Evolutionary conservation across 2,329 filamentous ascomycete species (phyloP).

Genomic region (Ceratocystis colombiana): DNA sequence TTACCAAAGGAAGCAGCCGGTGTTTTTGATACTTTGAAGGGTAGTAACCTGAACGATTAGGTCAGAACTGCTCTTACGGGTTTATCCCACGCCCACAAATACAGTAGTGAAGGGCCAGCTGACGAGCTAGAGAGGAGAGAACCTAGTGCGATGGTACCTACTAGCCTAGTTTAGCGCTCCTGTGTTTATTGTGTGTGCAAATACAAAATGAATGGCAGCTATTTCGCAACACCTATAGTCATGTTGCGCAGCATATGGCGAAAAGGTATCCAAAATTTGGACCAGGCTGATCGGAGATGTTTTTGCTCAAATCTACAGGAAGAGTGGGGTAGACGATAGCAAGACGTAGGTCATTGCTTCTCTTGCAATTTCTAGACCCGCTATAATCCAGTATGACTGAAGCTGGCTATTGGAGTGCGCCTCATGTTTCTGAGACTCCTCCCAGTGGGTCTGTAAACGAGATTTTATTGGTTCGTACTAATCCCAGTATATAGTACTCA

Average conservation of each 20-base stretch:
- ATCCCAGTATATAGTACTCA: too few species aligned
- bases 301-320: conserved; percentile 5
- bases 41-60: neutral
- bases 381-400: neutral
- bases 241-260: neutral
- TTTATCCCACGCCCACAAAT: neutral
- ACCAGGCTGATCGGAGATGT: neutral
- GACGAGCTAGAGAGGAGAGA: neutral
- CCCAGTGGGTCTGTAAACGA: too few species aligned
- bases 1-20: neutral
- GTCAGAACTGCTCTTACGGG: neutral
- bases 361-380: neutral
- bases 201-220: neutral
- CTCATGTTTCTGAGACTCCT: too few species aligned
- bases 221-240: neutral
- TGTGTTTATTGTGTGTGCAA: neutral
- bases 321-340: neutral
- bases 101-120: neutral
- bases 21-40: neutral
- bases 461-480: too few species aligned
- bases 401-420: neutral
- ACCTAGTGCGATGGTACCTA: neutral
- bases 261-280: neutral
- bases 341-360: neutral
- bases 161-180: neutral